Conservation (phyloP, 179 eudicot genomes). For the Corrigiola litoralis region DNA sequence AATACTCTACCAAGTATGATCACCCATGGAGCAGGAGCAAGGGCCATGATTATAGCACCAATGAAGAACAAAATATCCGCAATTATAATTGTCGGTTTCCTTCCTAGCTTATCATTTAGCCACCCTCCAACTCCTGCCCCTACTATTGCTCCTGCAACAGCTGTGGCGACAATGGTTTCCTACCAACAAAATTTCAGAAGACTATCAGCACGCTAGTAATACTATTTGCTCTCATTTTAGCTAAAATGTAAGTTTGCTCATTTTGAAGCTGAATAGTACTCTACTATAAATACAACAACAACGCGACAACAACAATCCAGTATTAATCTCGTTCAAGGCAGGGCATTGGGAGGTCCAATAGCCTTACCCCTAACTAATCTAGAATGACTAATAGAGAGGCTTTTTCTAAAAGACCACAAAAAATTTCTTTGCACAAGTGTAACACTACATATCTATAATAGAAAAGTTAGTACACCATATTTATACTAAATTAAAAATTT, state of each 20-base stretch:
- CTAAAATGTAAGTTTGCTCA: neutral
- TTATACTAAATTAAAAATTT: no score
- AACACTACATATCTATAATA: no score
- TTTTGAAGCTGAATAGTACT: neutral
- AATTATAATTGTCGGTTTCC: slow-evolving; percentile 51
- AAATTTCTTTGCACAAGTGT: no score
- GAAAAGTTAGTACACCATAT: no score
- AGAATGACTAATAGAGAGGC: no score
- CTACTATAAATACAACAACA: neutral
- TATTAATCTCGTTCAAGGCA: neutral
- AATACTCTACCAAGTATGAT: slow-evolving; percentile 66
- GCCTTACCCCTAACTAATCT: no score
- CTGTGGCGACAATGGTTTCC: slow-evolving; percentile 85
- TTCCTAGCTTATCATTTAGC: slow-evolving; percentile 62
- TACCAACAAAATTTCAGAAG: slow-evolving; percentile 9
- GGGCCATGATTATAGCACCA: slow-evolving; percentile 67
- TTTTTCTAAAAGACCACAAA: no score
- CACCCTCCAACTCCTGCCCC: slow-evolving; percentile 78
- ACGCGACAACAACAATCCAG: neutral
- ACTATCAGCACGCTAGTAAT: neutral
- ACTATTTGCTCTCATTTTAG: neutral
- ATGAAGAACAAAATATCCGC: slow-evolving; percentile 63
- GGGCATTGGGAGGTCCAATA: neutral
- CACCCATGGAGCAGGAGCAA: slow-evolving; percentile 57
- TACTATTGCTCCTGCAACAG: slow-evolving; percentile 77